Conservation (phyloP, 768 basidiomycete species). For the Collybia sp. region DNA sequence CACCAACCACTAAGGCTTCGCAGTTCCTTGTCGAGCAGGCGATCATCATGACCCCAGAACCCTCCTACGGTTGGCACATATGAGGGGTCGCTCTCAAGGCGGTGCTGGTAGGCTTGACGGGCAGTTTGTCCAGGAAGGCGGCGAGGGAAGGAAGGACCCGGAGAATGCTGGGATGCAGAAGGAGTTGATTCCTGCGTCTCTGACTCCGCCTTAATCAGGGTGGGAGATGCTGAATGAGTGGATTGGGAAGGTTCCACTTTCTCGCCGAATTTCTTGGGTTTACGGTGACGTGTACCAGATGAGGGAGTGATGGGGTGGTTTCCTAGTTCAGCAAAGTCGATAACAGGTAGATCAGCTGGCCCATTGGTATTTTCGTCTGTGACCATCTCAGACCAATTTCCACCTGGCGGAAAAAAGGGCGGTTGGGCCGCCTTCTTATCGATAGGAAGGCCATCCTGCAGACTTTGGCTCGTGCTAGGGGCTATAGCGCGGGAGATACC, state of each 20-base stretch:
- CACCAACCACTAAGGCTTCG: slow-evolving; percentile 86
- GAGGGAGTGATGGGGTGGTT: slow-evolving; percentile 24
- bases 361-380: slow-evolving; percentile 64
- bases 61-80: slow-evolving; percentile 88
- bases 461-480: slow-evolving; percentile 65
- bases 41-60: slow-evolving; percentile 95
- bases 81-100: slow-evolving; percentile 79
- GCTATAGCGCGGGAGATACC: slow-evolving; percentile 52
- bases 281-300: slow-evolving; percentile 29
- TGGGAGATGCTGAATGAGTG: slow-evolving; percentile 20
- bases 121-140: slow-evolving; percentile 54
- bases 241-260: slow-evolving; percentile 28
- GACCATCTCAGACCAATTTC: slow-evolving; percentile 85
- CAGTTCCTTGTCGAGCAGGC: slow-evolving; percentile 76
- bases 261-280: slow-evolving; percentile 35
- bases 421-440: slow-evolving; percentile 21
- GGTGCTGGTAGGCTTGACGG: slow-evolving; percentile 83
- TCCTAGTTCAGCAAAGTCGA: slow-evolving; percentile 72
- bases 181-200: slow-evolving; percentile 28
- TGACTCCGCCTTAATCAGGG: slow-evolving; percentile 14
- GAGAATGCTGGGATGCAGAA: slow-evolving; percentile 32
- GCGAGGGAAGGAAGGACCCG: slow-evolving; percentile 15
- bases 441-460: slow-evolving; percentile 32
- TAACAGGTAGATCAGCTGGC: slow-evolving; percentile 66
- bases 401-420: slow-evolving; percentile 50